These are phyloP conservation scores for Nicotiana otophora DNA, from an alignment of 257 asterid genomes.

Conservation along the genomic window DNA sequence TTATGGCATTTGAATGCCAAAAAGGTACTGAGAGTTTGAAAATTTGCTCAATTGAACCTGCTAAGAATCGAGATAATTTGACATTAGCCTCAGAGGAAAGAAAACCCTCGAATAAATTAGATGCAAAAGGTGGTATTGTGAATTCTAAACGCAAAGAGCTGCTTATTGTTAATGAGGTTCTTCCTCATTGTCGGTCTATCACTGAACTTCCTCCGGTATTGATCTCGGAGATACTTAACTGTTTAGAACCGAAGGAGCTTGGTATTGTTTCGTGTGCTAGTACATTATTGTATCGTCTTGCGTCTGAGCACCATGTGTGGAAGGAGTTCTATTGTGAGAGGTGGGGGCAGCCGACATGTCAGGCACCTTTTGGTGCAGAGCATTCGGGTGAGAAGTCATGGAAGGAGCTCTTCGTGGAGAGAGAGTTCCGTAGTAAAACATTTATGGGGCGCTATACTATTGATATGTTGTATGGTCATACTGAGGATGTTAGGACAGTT, in stretches of 20 bases:
- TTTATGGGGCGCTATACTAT: slow-evolving; percentile 74
- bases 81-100: slow-evolving; percentile 22
- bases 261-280: slow-evolving; percentile 81
- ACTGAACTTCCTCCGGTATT: slow-evolving; percentile 78
- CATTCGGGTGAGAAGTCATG: slow-evolving; percentile 58
- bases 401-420: slow-evolving; percentile 84
- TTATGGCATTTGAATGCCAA: slow-evolving; percentile 96
- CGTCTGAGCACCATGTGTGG: slow-evolving; percentile 81
- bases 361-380: slow-evolving; percentile 34
- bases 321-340: slow-evolving; percentile 85
- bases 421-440: slow-evolving; percentile 79
- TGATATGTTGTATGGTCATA: slow-evolving; percentile 78
- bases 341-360: slow-evolving; percentile 66
- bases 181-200: slow-evolving; percentile 28
- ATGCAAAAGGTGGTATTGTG: slow-evolving; percentile 27
- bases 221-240: slow-evolving; percentile 68
- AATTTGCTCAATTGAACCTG: slow-evolving; percentile 21
- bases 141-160: background rate
- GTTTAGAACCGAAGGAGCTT: slow-evolving; percentile 81
- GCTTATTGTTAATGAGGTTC: slow-evolving; percentile 26
- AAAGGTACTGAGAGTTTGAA: slow-evolving; percentile 33
- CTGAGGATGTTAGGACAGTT: slow-evolving; percentile 78
- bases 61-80: slow-evolving; percentile 9
- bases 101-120: slow-evolving; percentile 16
- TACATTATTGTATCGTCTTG: slow-evolving; percentile 55